Percentiles rank a stretch among this genome's conserved stretches.
These are phyloP conservation scores for Saksenaea vasiformis DNA, from an alignment of 371 early-diverging fungal genomes.

Conservation along the genomic window DNA sequence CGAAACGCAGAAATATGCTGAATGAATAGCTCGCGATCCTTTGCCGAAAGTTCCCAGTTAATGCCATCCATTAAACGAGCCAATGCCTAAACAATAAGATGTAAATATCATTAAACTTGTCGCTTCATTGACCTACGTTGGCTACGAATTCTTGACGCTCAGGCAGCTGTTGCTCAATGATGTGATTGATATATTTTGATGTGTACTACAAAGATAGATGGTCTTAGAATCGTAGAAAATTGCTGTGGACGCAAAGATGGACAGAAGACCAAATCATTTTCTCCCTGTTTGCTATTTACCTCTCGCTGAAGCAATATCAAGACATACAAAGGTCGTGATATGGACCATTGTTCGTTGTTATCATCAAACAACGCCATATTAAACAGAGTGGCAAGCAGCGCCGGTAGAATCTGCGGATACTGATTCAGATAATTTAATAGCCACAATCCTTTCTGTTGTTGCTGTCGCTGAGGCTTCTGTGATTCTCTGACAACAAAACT, in stretches of 20 bases:
- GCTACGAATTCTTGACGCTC: conserved; percentile 68
- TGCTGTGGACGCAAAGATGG: not conserved
- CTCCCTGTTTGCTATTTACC: conserved; percentile 37
- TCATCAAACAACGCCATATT: conserved; percentile 79
- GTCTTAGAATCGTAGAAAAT: not conserved
- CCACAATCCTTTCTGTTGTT: conserved; percentile 25
- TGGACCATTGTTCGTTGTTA: conserved; percentile 76
- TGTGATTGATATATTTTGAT: conserved; percentile 60
- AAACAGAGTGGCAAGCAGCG: conserved; percentile 62
- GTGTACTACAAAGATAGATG: conserved; percentile 48
- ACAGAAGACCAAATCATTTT: not conserved
- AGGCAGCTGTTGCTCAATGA: conserved; percentile 70
- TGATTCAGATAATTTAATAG: conserved; percentile 50
- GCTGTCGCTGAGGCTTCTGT: conserved; percentile 12
- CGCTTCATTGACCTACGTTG: conserved; percentile 39
- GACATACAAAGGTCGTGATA: conserved; percentile 79
- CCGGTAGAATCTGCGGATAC: conserved; percentile 55
- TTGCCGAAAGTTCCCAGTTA: conserved; percentile 57
- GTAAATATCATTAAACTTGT: not conserved
- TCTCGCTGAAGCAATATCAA: conserved; percentile 74
- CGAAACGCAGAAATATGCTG: conserved; percentile 70
- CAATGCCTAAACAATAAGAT: conserved; percentile 36
- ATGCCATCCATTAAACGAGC: conserved; percentile 67
- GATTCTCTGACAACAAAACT: conserved; percentile 56
- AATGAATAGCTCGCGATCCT: conserved; percentile 77